Conservation (phyloP, 305 asterid species). For the Fraxinus baroniana region DNA sequence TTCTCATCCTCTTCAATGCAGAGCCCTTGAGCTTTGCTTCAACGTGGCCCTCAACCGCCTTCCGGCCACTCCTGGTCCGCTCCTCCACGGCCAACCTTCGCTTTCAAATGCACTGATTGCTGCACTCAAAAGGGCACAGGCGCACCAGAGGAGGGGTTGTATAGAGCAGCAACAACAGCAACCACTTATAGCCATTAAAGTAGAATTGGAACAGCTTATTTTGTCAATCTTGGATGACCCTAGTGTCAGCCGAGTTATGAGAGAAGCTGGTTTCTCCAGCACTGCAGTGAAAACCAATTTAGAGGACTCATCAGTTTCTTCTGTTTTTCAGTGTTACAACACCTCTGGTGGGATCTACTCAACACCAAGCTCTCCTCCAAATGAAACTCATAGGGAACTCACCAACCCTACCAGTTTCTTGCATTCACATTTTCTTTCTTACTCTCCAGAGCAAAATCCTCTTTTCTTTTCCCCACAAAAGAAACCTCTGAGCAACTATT, state of each 20-base stretch:
- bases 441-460: conserved; percentile 35
- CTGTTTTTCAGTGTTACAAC: conserved; percentile 56
- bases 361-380: conserved; percentile 67
- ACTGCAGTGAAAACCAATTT: conserved; percentile 51
- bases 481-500: conserved; percentile 10
- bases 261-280: conserved; percentile 88
- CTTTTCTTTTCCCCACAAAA: conserved; percentile 43
- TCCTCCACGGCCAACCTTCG: conserved; percentile 75
- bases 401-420: conserved; percentile 29
- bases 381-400: conserved; percentile 8
- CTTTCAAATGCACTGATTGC: conserved; percentile 81
- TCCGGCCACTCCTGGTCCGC: conserved; percentile 61
- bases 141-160: conserved; percentile 75
- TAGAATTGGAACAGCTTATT: conserved; percentile 74
- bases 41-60: conserved; percentile 85
- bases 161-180: conserved; percentile 62
- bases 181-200: conserved; percentile 54
- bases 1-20: conserved; percentile 59
- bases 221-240: conserved; percentile 85
- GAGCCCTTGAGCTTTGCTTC: conserved; percentile 81
- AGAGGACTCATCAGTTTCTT: conserved; percentile 42
- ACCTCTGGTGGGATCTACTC: conserved; percentile 69
- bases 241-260: conserved; percentile 82
- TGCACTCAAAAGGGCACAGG: conserved; percentile 83
- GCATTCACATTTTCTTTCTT: conserved; percentile 27